Evolutionary conservation across 2,329 filamentous ascomycete genomes (phyloP), one percentile per base, ranked within the genome.

Genomic region (Bipolaris oryzae): DNA sequence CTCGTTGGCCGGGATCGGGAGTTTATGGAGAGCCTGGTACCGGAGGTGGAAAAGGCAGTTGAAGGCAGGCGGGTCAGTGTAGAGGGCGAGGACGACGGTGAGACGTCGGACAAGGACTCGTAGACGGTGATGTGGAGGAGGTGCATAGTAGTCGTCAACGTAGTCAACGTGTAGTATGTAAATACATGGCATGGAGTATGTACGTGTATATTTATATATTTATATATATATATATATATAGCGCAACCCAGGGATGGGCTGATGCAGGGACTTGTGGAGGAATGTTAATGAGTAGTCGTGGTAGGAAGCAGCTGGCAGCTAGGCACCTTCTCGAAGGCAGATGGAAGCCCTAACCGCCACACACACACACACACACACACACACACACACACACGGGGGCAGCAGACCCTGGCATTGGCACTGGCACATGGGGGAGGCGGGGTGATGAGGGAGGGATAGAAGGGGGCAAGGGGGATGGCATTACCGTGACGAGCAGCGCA

Each of bases 11-110:
- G 86, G 63, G 90, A 97, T 72, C 81, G 84, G 64, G 87, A 85
- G 21, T 94, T 86, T 66, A 84, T 98, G 72, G 91, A 96, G 74
- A 87, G 86, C 48, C 77, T 97, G 60, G 85, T 96, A 13, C 78
- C 83, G 0, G 92, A 96, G 73, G 91, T 96, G 3, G 85, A 91
- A 72, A 79, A 86, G 73, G 88, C 89, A 50, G 88, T 96, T 5
- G 78, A 92, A 64, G 94, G 94, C 3, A 82, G 81, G 66, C 82
- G 88, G 47, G 86, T 96, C 10, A 66, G 77, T 25, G 81, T 83
- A 23, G 93, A 97, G 74, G 91, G 89, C 58, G 80, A 83, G 64
- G 79, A 81, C 58, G 80, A 82, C 61, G 71, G 74, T 37, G 73
- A 74, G 20, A 61, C 61, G 25, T 68, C 65, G 44, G 78, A 78